Evolutionary conservation across 1,139 yeast species (phyloP).

Genomic region (Pichia sp.): DNA sequence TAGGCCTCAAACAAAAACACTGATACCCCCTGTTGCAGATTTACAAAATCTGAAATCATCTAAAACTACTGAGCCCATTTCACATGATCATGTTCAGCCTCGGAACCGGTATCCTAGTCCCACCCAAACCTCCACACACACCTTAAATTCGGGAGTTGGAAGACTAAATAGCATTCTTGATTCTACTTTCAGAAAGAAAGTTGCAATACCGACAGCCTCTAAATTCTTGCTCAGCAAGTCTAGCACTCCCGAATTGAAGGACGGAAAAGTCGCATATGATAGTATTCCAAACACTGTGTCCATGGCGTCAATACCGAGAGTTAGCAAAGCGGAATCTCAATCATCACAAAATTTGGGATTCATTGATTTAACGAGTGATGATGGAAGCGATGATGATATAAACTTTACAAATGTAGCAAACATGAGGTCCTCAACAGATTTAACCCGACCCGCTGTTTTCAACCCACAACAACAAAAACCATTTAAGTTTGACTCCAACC

Average conservation of each 20-base stretch:
- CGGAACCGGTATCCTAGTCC: background rate
- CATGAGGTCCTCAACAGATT: background rate
- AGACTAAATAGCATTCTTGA: background rate
- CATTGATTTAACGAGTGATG: conserved; percentile 17
- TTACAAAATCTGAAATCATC: background rate
- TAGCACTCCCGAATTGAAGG: background rate
- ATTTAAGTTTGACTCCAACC: too few relatives aligned
- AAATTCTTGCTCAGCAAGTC: background rate
- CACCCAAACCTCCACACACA: too few relatives aligned
- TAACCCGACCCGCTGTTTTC: background rate
- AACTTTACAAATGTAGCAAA: background rate
- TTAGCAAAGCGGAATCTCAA: background rate
- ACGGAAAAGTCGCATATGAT: background rate
- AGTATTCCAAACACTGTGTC: background rate
- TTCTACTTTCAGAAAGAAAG: background rate
- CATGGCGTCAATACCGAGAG: conserved; percentile 1
- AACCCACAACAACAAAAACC: background rate
- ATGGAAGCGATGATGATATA: conserved; percentile 13
- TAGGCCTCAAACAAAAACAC: background rate
- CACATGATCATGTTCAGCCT: background rate
- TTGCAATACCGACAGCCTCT: background rate
- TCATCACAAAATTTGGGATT: background rate
- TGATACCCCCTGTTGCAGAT: background rate
- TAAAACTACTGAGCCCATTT: background rate
- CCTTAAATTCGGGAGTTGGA: background rate